These are phyloP conservation scores for Bruguiera parviflora DNA, from an alignment of 345 rosid genomes.

Conservation along the genomic window DNA sequence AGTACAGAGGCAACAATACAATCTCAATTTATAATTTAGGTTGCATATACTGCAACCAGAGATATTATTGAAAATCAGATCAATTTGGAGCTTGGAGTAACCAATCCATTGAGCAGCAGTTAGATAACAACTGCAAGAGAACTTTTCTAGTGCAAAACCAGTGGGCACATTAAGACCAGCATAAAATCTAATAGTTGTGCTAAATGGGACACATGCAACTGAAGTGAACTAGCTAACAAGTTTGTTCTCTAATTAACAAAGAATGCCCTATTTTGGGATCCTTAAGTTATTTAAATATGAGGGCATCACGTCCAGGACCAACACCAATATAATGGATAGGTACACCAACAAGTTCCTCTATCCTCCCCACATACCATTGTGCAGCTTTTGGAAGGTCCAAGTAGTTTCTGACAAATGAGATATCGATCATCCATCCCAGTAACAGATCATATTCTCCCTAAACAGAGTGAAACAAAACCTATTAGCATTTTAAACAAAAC, in stretches of 20 bases:
- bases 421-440: conserved; percentile 86
- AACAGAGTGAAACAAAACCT: conserved; percentile 10
- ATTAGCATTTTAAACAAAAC: background rate
- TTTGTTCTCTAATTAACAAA: background rate
- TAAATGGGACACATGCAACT: background rate
- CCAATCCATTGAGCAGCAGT: background rate
- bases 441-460: conserved; percentile 90
- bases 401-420: conserved; percentile 69
- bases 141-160: background rate
- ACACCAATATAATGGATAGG: conserved; percentile 84
- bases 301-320: conserved; percentile 62
- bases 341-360: conserved; percentile 82
- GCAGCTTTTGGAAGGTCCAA: conserved; percentile 86
- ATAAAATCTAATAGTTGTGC: background rate
- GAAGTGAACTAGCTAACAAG: background rate
- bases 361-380: conserved; percentile 69
- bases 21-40: no score
- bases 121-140: background rate
- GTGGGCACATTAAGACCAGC: background rate
- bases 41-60: no score
- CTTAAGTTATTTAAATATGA: no score
- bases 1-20: no score
- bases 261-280: background rate
- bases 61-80: no score
- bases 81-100: no score